A percentile compares a stretch with the other conserved stretches of the same genome.
Conservation (phyloP, 257 asterid genomes). For the Lithospermum erythrorhizon region DNA sequence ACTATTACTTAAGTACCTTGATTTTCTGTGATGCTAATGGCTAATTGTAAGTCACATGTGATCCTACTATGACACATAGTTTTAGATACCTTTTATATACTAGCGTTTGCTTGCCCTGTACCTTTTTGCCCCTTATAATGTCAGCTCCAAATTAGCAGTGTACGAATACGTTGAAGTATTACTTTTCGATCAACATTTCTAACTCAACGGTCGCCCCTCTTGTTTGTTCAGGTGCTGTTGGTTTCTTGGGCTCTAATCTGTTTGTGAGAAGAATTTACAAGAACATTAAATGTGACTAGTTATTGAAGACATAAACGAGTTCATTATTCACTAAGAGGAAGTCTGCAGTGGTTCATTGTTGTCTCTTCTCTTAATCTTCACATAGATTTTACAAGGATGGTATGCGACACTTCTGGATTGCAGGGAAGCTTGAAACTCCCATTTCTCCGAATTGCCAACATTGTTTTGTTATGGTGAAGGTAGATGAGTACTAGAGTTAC, state of each 20-base stretch:
- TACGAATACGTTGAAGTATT: background rate
- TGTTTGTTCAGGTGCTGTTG: conserved; percentile 79
- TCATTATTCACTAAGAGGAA: conserved; percentile 8
- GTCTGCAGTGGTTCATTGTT: conserved; percentile 1
- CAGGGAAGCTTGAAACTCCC: conserved; percentile 22
- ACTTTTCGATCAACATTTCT: background rate
- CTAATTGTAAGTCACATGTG: background rate
- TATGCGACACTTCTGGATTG: conserved; percentile 21
- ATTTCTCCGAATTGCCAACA: conserved; percentile 22
- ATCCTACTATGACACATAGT: background rate
- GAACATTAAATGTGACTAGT: conserved; percentile 85
- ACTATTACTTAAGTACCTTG: background rate
- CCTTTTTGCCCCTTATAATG: background rate
- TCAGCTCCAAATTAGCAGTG: background rate
- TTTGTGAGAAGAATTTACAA: conserved; percentile 93
- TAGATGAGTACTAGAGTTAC: conserved; percentile 10
- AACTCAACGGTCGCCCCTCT: background rate
- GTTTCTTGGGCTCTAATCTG: conserved; percentile 79
- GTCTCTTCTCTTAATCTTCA: conserved; percentile 6
- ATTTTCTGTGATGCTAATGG: conserved; percentile 1
- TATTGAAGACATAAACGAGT: conserved; percentile 4
- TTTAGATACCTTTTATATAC: too few species aligned
- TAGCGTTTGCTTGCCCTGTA: too few species aligned
- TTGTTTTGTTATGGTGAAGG: conserved; percentile 17
- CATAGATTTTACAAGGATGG: conserved; percentile 18